Evolutionary conservation across 345 rosid species (phyloP), one percentile per base, ranked within the genome.

Genomic region (Zanthoxylum bungeanum): DNA sequence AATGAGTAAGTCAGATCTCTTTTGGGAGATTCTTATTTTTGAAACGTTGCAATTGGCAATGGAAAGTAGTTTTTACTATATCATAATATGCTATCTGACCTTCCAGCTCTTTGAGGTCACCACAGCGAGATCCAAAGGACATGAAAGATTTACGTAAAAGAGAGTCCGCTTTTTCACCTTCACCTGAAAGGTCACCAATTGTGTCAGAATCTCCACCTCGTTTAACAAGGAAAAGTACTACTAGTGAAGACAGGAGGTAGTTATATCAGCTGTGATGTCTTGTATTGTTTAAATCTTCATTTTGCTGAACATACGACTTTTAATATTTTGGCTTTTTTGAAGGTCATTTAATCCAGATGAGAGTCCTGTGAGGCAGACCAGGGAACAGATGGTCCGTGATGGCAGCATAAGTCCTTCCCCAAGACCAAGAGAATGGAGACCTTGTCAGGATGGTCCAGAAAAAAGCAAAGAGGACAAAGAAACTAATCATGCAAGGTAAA

Each of bases 1-100:
- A 69, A 69, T 37, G 80, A 89, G 98, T 93, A 80, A 64, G 65
- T 28, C 50, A 37, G 67, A 39, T 47, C 19, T 69, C 5, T 74
- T 66, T 7, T 33, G 21, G 46, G 19, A 14, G 71, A 31, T 46
- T 14, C 6, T 25, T 52, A 25, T 58, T 22, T 25, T 25, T 31
- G n/a, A 51, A n/a, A 50, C 25, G 17, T 25, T 6, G 12, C 34
- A 21, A 37, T 64, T 22, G 4, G 30, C 36, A 27, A 8, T 22
- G 49, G 6, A 30, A 57, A 24, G 17, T 37, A 3, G 50, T 53
- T 60, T 37, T 27, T 10, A 19, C 9, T 34, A n/a, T 61, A 7
- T 47, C 52, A 17, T 64, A 36, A 47, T 44, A 66, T 69, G 22
- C 11, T 47, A 9, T 61, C 60, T 71, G n/a, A n/a, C 40, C 46